phyloP scores from a whole-genome alignment of 306 rosid genomes.

The Gleditsia sinensis region DNA sequence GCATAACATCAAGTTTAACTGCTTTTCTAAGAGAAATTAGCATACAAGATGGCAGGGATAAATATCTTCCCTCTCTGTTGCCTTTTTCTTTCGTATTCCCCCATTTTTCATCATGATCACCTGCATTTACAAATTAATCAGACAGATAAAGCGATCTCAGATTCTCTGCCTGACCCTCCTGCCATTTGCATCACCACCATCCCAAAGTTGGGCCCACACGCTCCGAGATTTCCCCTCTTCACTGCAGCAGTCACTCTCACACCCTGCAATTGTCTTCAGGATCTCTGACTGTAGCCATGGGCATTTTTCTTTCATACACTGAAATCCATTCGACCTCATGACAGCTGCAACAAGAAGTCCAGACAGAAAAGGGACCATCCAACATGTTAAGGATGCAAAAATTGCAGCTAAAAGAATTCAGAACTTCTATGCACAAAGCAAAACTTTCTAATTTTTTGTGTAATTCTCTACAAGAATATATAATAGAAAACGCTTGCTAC shows the following conservation, averaged over 20 bases:
- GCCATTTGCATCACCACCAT: conserved; percentile 47
- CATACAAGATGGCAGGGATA: background rate
- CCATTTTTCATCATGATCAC: background rate
- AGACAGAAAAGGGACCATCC: background rate
- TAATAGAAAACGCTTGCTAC: background rate
- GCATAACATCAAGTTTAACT: background rate
- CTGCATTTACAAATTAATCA: background rate
- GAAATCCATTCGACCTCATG: conserved; percentile 60
- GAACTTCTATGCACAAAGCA: background rate
- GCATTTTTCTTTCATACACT: conserved; percentile 11
- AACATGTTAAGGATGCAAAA: background rate
- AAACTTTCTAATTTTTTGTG: background rate
- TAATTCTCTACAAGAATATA: background rate
- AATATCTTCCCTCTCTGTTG: background rate
- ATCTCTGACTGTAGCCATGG: conserved; percentile 64
- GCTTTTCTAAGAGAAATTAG: background rate
- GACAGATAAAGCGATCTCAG: conserved; percentile 14
- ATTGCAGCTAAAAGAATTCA: background rate
- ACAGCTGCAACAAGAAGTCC: conserved; percentile 51
- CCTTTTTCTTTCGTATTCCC: background rate
- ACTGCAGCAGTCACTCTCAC: conserved; percentile 33
- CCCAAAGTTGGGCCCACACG: conserved; percentile 50
- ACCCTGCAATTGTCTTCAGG: conserved; percentile 59
- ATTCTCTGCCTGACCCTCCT: conserved; percentile 32
- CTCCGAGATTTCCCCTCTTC: conserved; percentile 41